These are phyloP conservation scores for Annulohypoxylon bovei DNA, from an alignment of 495 filamentous ascomycete species.

Conservation along the genomic window DNA sequence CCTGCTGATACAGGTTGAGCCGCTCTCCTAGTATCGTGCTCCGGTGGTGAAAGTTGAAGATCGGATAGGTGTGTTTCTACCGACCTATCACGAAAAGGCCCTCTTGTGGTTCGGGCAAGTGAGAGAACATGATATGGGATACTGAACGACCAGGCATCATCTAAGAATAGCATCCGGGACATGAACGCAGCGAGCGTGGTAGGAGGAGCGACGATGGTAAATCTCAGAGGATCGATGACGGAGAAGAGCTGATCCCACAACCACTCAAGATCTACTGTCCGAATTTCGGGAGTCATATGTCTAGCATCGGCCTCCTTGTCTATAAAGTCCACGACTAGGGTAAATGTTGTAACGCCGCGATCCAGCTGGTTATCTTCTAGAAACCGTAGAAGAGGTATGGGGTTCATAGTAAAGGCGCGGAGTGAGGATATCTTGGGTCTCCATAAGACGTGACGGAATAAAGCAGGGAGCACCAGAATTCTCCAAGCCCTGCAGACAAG, in stretches of 20 bases:
- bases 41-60: slow-evolving; percentile 8
- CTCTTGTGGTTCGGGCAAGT: slow-evolving; percentile 35
- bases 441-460: slow-evolving; percentile 57
- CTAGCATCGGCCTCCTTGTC: slow-evolving; percentile 25
- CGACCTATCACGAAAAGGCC: slow-evolving; percentile 2
- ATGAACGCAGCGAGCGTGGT: slow-evolving; percentile 53
- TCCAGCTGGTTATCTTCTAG: slow-evolving; percentile 45
- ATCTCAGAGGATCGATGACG: slow-evolving; percentile 51
- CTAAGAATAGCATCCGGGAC: slow-evolving; percentile 49
- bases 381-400: slow-evolving; percentile 47
- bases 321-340: slow-evolving; percentile 41
- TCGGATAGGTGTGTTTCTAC: slow-evolving; percentile 2
- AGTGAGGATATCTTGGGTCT: slow-evolving; percentile 39
- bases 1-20: background rate
- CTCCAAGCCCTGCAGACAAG: slow-evolving; percentile 56
- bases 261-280: slow-evolving; percentile 45
- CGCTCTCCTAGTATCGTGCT: background rate
- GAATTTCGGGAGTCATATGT: slow-evolving; percentile 38
- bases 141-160: slow-evolving; percentile 53
- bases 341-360: slow-evolving; percentile 48
- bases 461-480: slow-evolving; percentile 45
- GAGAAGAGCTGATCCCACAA: slow-evolving; percentile 58
- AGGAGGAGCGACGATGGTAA: slow-evolving; percentile 56
- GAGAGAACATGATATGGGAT: slow-evolving; percentile 58
- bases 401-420: slow-evolving; percentile 40